Conservation (phyloP, 495 filamentous ascomycete genomes). For the Penicillium lagena region DNA sequence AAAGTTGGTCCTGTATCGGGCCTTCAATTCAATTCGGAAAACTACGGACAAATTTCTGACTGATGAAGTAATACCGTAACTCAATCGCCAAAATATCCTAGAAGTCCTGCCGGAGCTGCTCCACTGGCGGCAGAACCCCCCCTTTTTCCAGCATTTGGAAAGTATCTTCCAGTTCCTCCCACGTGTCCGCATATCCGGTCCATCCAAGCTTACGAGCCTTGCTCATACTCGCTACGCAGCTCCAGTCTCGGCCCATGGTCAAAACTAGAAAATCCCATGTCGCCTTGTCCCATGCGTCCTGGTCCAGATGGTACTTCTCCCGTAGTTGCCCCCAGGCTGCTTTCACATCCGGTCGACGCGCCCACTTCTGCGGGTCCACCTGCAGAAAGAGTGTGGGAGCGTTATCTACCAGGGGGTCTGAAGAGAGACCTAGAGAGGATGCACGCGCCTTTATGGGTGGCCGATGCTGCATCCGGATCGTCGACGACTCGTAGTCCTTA, state of each 20-base stretch:
- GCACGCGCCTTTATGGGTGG: constrained; percentile 39
- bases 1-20: too few species aligned
- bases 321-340: constrained; percentile 39
- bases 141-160: constrained; percentile 40
- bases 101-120: constrained; percentile 1
- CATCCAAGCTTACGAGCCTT: constrained; percentile 46
- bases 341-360: constrained; percentile 41
- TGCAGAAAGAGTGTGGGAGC: constrained; percentile 28
- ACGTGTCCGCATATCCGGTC: constrained; percentile 39
- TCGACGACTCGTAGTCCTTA: constrained; percentile 8
- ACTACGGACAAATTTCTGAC: too few species aligned
- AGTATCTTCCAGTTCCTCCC: constrained; percentile 41
- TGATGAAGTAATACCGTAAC: too few species aligned
- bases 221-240: constrained; percentile 46
- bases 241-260: constrained; percentile 42
- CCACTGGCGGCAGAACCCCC: constrained; percentile 7
- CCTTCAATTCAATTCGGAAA: too few species aligned
- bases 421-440: constrained; percentile 30
- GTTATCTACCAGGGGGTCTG: constrained; percentile 14
- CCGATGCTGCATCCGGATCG: constrained; percentile 18
- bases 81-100: not conserved
- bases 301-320: constrained; percentile 40
- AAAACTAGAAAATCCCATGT: constrained; percentile 50
- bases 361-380: constrained; percentile 48
- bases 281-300: constrained; percentile 46